Percentiles rank a stretch among this genome's conserved stretches.
Evolutionary conservation across 352 stramenopile species (phyloP).

Genomic region (Pilasporangium apinafurcum): DNA sequence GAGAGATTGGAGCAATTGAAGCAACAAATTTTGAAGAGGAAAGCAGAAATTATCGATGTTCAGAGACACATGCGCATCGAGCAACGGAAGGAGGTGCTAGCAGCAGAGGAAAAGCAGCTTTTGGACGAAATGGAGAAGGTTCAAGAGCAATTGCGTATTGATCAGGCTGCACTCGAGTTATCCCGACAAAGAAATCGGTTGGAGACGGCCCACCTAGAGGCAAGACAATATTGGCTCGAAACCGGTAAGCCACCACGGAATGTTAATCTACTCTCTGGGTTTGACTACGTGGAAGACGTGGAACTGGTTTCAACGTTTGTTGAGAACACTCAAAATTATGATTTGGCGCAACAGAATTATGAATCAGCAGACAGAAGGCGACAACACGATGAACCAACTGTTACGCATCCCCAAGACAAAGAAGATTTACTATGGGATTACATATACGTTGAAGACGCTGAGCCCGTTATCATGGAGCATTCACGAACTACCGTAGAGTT

Average conservation of each 20-base stretch:
- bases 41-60: conserved; percentile 26
- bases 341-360: conserved; percentile 4
- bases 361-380: conserved; percentile 4
- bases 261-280: conserved; percentile 16
- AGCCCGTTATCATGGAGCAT: neutral
- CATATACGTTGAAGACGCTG: conserved; percentile 11
- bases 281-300: conserved; percentile 27
- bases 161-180: conserved; percentile 34
- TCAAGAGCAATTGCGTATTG: conserved; percentile 21
- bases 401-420: too few relatives aligned
- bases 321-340: too few relatives aligned
- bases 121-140: conserved; percentile 43
- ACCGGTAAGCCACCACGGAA: neutral
- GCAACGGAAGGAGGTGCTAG: conserved; percentile 32
- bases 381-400: neutral
- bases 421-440: conserved; percentile 10
- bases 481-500: neutral
- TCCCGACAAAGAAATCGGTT: conserved; percentile 39
- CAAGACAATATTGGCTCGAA: conserved; percentile 11
- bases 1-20: conserved; percentile 41
- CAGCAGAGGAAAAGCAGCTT: conserved; percentile 30
- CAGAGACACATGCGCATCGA: conserved; percentile 51
- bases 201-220: conserved; percentile 33
- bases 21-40: conserved; percentile 28
- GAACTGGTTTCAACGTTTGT: too few relatives aligned